These are phyloP conservation scores for Rhynchosporium secalis DNA, from an alignment of 2,329 filamentous ascomycete genomes.

Conservation along the genomic window DNA sequence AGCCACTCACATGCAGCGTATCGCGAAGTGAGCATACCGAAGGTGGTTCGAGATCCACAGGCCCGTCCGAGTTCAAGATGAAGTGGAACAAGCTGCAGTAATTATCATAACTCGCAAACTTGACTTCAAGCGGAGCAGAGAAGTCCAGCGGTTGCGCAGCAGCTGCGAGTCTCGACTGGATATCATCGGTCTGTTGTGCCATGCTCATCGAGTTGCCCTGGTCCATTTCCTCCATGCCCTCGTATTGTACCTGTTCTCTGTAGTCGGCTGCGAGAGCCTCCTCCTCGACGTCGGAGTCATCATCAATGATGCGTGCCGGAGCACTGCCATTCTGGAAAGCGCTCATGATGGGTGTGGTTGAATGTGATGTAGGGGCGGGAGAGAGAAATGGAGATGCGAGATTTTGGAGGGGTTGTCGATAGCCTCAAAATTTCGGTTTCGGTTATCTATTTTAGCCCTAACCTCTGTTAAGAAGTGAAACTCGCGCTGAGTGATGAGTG, in stretches of 20 bases:
- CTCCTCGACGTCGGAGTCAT: conserved; percentile 94
- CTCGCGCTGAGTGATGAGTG: neutral
- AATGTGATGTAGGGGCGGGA: conserved; percentile 14
- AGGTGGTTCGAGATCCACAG: conserved; percentile 93
- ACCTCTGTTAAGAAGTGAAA: neutral
- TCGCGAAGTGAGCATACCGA: conserved; percentile 64
- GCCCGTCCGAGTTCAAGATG: conserved; percentile 98
- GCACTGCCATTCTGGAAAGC: conserved; percentile 61
- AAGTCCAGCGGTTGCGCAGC: conserved; percentile 96
- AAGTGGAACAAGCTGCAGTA: conserved; percentile 99
- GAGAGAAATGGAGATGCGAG: conserved; percentile 5
- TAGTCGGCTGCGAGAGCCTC: conserved; percentile 95
- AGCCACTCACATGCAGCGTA: neutral
- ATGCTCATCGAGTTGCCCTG: conserved; percentile 68
- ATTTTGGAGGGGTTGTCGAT: conserved; percentile 29
- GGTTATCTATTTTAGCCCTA: conserved; percentile 22
- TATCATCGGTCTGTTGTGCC: conserved; percentile 79
- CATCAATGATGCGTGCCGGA: conserved; percentile 62
- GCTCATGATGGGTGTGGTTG: conserved; percentile 50
- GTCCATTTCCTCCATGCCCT: conserved; percentile 81
- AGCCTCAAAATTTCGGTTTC: conserved; percentile 24
- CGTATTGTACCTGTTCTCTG: conserved; percentile 92
- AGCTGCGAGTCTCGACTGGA: conserved; percentile 86
- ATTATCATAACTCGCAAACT: conserved; percentile 98
- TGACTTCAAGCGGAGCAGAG: conserved; percentile 90